Conservation (phyloP, 2,329 filamentous ascomycete species). For the Orbilia oligospora region DNA sequence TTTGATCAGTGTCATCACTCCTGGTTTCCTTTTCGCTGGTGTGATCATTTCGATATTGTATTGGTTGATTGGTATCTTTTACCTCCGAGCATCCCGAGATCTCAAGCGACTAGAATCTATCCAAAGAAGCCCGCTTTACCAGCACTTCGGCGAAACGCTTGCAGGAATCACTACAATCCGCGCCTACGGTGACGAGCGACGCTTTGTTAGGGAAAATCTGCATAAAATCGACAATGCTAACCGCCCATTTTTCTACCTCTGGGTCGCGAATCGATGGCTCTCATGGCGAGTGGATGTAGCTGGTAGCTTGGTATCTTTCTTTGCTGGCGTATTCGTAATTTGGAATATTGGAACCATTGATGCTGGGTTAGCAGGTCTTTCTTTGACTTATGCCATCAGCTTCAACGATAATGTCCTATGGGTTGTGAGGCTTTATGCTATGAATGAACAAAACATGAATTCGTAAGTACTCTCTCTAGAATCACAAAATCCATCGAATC, state of each 20-base stretch:
- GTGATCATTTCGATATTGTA: constrained; percentile 88
- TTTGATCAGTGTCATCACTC: constrained; percentile 89
- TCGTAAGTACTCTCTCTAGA: constrained; percentile 69
- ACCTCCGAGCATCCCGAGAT: constrained; percentile 92
- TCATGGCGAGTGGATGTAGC: constrained; percentile 91
- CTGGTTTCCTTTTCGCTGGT: constrained; percentile 88
- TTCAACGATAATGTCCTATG: constrained; percentile 98
- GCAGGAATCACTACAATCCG: constrained; percentile 96
- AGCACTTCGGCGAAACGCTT: constrained; percentile 96
- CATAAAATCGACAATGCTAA: constrained; percentile 89
- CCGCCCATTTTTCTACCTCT: constrained; percentile 94
- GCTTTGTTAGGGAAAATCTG: constrained; percentile 94
- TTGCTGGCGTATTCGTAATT: constrained; percentile 91
- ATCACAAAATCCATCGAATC: constrained; percentile 1
- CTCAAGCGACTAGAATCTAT: constrained; percentile 95
- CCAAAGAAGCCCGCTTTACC: constrained; percentile 93
- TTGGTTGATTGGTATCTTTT: constrained; percentile 85
- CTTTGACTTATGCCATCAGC: constrained; percentile 93
- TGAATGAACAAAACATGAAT: constrained; percentile 99
- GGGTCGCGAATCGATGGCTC: constrained; percentile 97
- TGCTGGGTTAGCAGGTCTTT: constrained; percentile 91
- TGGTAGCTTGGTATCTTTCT: constrained; percentile 92
- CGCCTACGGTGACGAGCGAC: constrained; percentile 92
- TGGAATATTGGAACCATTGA: constrained; percentile 85
- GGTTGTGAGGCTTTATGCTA: constrained; percentile 92